Conservation (phyloP, 306 rosid species). For the Dryas drummondii region DNA sequence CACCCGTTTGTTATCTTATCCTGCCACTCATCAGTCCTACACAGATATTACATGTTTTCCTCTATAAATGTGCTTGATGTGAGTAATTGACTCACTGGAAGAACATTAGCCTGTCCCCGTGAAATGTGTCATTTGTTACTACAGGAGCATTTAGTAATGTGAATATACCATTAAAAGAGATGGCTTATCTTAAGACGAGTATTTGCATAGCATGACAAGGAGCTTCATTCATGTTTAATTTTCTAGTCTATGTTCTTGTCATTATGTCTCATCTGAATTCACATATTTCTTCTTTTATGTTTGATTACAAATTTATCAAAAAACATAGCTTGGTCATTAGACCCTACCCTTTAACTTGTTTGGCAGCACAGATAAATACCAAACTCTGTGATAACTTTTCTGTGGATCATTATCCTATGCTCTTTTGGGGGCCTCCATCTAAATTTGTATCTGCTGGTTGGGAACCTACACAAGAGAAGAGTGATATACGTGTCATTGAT, state of each 20-base stretch:
- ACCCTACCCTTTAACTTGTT: constrained; percentile 44
- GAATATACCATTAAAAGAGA: neutral
- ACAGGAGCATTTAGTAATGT: neutral
- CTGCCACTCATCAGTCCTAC: neutral
- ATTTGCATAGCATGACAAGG: neutral
- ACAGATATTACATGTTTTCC: neutral
- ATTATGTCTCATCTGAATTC: neutral
- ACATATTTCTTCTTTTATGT: neutral
- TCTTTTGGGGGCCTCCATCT: constrained; percentile 87
- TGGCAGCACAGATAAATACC: constrained; percentile 96
- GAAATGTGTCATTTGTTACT: neutral
- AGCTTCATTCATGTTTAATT: neutral
- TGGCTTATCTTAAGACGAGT: neutral
- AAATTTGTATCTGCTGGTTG: constrained; percentile 73
- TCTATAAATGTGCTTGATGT: neutral
- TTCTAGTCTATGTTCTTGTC: neutral
- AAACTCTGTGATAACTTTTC: constrained; percentile 93
- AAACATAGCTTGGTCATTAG: constrained; percentile 41
- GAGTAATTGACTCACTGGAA: neutral
- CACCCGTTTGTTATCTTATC: neutral
- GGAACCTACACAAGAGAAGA: constrained; percentile 74
- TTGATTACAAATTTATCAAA: neutral
- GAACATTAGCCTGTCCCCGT: neutral
- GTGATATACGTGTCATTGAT: constrained; percentile 56
- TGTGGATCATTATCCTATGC: constrained; percentile 91